These are phyloP conservation scores for Dryas octopetala DNA, from an alignment of 306 rosid genomes.

Conservation along the genomic window DNA sequence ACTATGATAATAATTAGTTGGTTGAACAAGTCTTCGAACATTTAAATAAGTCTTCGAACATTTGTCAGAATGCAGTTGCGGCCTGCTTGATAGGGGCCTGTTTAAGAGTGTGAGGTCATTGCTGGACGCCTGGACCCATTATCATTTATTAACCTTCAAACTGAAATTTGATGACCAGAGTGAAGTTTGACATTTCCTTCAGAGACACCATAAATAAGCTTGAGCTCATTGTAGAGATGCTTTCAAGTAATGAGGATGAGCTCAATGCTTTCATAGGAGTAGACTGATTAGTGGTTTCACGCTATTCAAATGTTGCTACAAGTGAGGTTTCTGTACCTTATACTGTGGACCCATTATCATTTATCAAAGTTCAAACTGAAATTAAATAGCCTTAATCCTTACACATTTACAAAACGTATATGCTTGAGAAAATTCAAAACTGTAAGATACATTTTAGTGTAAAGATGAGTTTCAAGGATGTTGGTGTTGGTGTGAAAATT, in stretches of 20 bases:
- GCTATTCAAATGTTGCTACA: neutral
- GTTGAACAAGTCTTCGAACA: slow-evolving; percentile 5
- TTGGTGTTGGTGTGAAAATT: too few species aligned
- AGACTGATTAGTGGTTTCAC: neutral
- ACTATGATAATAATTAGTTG: neutral
- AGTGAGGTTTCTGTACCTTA: neutral
- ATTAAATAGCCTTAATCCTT: neutral
- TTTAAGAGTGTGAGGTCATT: neutral
- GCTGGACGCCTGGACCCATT: slow-evolving; percentile 19
- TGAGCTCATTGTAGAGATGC: neutral
- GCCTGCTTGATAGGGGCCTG: slow-evolving; percentile 2
- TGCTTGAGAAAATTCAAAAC: too few species aligned
- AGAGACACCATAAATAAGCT: neutral
- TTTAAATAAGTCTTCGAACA: neutral
- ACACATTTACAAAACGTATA: too few species aligned
- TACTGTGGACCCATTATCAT: slow-evolving; percentile 11
- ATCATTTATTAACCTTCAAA: neutral
- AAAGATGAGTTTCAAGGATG: too few species aligned
- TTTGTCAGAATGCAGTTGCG: slow-evolving; percentile 1
- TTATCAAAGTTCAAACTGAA: neutral
- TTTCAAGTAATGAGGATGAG: neutral
- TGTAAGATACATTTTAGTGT: too few species aligned
- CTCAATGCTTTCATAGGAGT: neutral
- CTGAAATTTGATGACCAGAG: neutral
- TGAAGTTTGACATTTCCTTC: neutral